Evolutionary conservation across 352 stramenopile genomes (phyloP), one percentile per base, ranked within the genome.

Genomic region (Peronospora belbahrii): DNA sequence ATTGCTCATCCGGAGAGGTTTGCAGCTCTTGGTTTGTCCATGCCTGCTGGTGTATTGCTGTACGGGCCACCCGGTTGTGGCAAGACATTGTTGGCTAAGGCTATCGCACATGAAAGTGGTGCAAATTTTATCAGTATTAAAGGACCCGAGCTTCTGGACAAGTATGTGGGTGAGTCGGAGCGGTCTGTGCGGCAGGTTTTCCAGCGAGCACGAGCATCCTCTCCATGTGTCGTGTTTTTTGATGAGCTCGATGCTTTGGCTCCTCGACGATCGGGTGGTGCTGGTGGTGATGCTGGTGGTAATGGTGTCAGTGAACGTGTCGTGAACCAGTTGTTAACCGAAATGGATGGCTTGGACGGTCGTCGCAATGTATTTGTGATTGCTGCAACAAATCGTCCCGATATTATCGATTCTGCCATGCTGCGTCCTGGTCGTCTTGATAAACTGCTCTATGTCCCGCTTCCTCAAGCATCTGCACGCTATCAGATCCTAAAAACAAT

Each of bases 181-280:
- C 80, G 90, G 24, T 91, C 87, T 1, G 91, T 97, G 38, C 85
- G 91, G 5, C 85, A 96, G 48, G 91, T 99, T 0, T 99, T 99
- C 74, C 88, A 98, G 67, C 81, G 96, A 37, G 97, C 96, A n/a
- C 74, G 96, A 2, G 94, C 93, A 36, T 98, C 94, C 10, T 96
- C 89, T 43, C 97, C 97, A 2, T 99, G 97, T 64, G 95, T 99
- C n/a, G 90, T 99, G 10, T 99, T 99, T 70, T 99, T 99, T 46
- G 97, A 99, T 50, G 97, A 99, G 67, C 75, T 99, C 17, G 97
- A 99, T 66, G 95, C 95, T 23, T 64, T 99, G 11, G 97, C 88
- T 51, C 97, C 96, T 6, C 88, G 93, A 28, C 75, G 95, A 7
- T 94, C 88, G 0, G 85, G 74, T 31, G 73, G 60, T 13, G 62